Evolutionary conservation across 176 grass and related monocot genomes (phyloP), one percentile per base, ranked within the genome.

Genomic region (Hyparrhenia diplandra): DNA sequence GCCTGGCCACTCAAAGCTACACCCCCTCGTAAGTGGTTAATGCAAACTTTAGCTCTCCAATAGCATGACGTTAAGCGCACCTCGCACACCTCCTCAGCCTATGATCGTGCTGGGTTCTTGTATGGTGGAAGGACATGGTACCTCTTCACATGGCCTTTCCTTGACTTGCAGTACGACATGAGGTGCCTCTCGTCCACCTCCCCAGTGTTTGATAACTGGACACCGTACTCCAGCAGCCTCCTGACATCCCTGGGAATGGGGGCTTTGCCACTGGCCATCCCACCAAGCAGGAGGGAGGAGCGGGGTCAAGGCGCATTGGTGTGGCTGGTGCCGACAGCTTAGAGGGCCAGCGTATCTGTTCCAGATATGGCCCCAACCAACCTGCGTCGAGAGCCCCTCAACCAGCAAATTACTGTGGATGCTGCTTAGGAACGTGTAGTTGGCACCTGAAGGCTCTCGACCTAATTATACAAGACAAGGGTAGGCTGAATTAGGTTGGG

Each of bases 351-450:
- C 75, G 57, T 94, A 98, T 74, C 95, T 88, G 82, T 86, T 94
- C 95, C 92, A 98, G 76, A 87, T 77, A 60, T 98, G 95, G 24
- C 95, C 92, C 95, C 95, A 98, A 8, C 92, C 92, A 43, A 87
- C 77, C 83, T 94, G 95, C 13, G 85, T 92, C 1, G 77, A 76
- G 29, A 98, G 83, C 25, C 90, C 90, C 0, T 82, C 35, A 0
- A 80, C 90, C 60, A 98, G 75, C 35, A 98, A 39, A 37, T 92
- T 98, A 24, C 84, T 89, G 20, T 93, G 95, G 85, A 98, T 72
- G 46, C 92, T 92, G 85, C 92, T 94, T 52, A 98, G 86, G 92
- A 98, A 98, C 10, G 86, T 85, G 71, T 93, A 91, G 77, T 89
- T 91, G 11, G 75, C 29, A 11, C 65, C 78, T 46, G 81, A 74